Percentiles rank a stretch among this genome's conserved stretches.
Conservation (phyloP, 148 eudicot genomes). For the Rhododendron ferrugineum region DNA sequence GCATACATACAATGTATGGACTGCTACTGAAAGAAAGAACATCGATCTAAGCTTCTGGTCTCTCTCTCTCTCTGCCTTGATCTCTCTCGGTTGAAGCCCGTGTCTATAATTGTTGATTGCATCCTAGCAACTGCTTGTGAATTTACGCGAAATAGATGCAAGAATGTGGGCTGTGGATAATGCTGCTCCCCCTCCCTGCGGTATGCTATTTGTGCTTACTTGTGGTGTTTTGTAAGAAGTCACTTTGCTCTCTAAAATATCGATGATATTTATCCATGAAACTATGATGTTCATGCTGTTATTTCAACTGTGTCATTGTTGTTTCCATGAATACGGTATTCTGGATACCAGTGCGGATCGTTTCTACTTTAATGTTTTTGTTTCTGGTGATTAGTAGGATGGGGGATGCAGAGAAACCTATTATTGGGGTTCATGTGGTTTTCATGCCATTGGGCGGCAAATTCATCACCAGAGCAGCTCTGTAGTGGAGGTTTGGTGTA, state of each 20-base stretch:
- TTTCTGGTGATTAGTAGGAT: constrained; percentile 68
- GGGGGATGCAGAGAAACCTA: constrained; percentile 48
- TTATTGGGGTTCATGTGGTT: constrained; percentile 30
- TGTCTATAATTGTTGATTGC: background rate
- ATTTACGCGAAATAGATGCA: background rate
- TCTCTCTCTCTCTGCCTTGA: background rate
- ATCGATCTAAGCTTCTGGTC: background rate
- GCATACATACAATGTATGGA: background rate
- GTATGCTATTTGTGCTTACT: background rate
- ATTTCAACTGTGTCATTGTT: background rate
- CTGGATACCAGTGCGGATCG: background rate
- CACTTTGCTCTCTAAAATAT: background rate
- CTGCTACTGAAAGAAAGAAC: background rate
- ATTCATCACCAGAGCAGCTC: constrained; percentile 55
- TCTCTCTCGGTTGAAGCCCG: background rate
- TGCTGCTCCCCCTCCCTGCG: no score
- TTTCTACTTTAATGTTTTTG: constrained; percentile 26
- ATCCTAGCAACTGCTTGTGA: background rate
- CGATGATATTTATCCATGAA: background rate
- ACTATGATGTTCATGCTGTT: background rate
- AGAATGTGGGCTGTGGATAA: background rate
- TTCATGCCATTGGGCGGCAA: constrained; percentile 35
- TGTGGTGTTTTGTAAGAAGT: background rate
- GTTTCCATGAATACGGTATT: background rate
- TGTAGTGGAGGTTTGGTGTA: constrained; percentile 54